phyloP scores from a whole-genome alignment of 106 monocot species.

The Xerophyta viscosa region DNA sequence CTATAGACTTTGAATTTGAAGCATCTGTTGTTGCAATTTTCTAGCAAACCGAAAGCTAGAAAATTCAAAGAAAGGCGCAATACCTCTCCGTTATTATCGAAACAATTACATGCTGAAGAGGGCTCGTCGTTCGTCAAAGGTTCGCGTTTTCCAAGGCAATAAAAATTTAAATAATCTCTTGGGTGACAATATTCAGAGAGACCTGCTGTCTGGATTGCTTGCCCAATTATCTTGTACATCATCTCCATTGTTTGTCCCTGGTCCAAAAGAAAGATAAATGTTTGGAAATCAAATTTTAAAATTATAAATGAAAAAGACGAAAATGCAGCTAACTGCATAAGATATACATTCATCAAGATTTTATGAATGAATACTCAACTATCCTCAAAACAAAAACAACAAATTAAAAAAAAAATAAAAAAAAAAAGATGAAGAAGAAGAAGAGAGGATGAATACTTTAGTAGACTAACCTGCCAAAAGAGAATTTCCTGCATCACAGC shows the following conservation, averaged over 20 bases:
- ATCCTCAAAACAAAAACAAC: too few relatives aligned
- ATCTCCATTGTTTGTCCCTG: conserved; percentile 77
- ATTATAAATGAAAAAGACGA: too few relatives aligned
- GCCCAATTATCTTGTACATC: conserved; percentile 49
- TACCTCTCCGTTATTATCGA: conserved; percentile 43
- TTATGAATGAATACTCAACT: too few relatives aligned
- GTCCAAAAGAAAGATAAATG: too few relatives aligned
- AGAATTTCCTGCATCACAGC: conserved; percentile 61
- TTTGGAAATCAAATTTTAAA: too few relatives aligned
- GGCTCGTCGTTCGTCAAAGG: background rate
- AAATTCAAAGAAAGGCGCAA: background rate
- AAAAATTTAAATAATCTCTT: conserved; percentile 57
- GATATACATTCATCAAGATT: too few relatives aligned
- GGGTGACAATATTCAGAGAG: conserved; percentile 13
- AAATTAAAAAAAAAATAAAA: too few relatives aligned
- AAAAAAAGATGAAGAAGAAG: background rate
- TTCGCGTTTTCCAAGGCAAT: conserved; percentile 61
- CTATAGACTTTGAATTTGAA: too few relatives aligned
- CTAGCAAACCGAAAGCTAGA: too few relatives aligned
- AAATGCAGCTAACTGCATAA: too few relatives aligned
- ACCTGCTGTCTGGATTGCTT: conserved; percentile 32
- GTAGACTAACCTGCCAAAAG: conserved; percentile 42
- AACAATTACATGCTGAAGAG: conserved; percentile 9
- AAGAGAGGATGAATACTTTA: background rate
- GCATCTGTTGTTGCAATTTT: too few relatives aligned